Evolutionary conservation across 2,329 filamentous ascomycete genomes (phyloP), one percentile per base, ranked within the genome.

Genomic region (Taxawa tesnikishii): DNA sequence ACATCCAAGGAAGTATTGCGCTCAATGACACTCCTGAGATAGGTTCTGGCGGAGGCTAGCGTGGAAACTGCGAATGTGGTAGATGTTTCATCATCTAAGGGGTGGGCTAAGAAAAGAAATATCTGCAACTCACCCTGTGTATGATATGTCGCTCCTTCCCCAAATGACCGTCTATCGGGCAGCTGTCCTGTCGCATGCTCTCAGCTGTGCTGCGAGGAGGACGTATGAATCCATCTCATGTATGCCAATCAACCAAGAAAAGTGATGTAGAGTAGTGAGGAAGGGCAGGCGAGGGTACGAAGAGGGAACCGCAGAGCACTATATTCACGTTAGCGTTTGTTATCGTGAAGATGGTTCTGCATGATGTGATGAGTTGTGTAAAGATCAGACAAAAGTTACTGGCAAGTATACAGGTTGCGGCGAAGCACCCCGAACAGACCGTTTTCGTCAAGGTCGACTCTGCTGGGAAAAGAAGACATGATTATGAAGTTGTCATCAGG

Each of bases 11-110:
- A 55, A 55, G 53, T 53, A 48, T 36, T 31, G 41, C 53, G 46
- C 51, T 54, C 53, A 56, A 42, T 43, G 50, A 41, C 47, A 39
- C 46, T 44, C 48, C 45, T 49, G 38, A 43, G 39, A 40, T 55
- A 55, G 52, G 54, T 56, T 56, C 53, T 53, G 45, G 45, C 50
- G 53, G 53, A 44, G 51, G 50, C 53, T 58, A 47, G 67, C 81
- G 79, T 82, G 79, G 75, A 84, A 84, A 84, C 79, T 84, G 79
- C 79, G 79, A 85, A 83, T 82, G 67, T 72, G 64, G 67, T 71
- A 75, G 67, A 70, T 70, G 58, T 76, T 80, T 81, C 75, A 81
- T 82, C 77, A 80, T 75, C 50, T 48, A 47, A 53, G 46, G 17
- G 15, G 11, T 14, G 28, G 26, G 15, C 9, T 23, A 23, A n/a